These are phyloP conservation scores for Neurospora tetrasperma DNA, from an alignment of 495 filamentous ascomycete species.

Conservation along the genomic window DNA sequence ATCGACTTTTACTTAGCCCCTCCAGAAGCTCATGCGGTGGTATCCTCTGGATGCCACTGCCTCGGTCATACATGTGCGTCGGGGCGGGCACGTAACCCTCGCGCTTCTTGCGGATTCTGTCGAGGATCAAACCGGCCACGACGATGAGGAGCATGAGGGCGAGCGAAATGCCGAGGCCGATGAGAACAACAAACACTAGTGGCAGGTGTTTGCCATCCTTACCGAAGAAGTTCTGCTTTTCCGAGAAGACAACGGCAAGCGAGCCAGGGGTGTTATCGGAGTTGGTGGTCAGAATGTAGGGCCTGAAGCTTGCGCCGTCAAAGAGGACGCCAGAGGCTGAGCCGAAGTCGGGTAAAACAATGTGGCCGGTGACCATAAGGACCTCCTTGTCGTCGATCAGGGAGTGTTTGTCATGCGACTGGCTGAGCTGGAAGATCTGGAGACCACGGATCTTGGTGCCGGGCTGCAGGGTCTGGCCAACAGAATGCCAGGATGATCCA, in stretches of 20 bases:
- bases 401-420: slow-evolving; percentile 52
- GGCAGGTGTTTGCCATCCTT: slow-evolving; percentile 43
- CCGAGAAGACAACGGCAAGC: slow-evolving; percentile 67
- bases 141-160: slow-evolving; percentile 84
- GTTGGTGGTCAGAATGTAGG: slow-evolving; percentile 69
- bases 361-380: slow-evolving; percentile 73
- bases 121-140: slow-evolving; percentile 68
- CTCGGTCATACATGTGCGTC: slow-evolving; percentile 61
- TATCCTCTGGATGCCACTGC: slow-evolving; percentile 64
- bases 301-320: slow-evolving; percentile 65
- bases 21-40: slow-evolving; percentile 74
- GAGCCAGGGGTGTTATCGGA: slow-evolving; percentile 53
- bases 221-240: slow-evolving; percentile 58
- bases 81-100: slow-evolving; percentile 83
- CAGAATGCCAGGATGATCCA: slow-evolving; percentile 38
- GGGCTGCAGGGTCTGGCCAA: slow-evolving; percentile 47
- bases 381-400: slow-evolving; percentile 55
- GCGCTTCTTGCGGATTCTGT: slow-evolving; percentile 69
- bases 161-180: slow-evolving; percentile 83
- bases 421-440: slow-evolving; percentile 62
- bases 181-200: slow-evolving; percentile 79
- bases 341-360: slow-evolving; percentile 66
- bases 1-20: slow-evolving; percentile 27
- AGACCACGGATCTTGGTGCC: slow-evolving; percentile 63
- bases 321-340: slow-evolving; percentile 76